A percentile compares a stretch with the other conserved stretches of the same genome.
Evolutionary conservation across 345 rosid species (phyloP).

Genomic region (Anastatica hierochuntica): DNA sequence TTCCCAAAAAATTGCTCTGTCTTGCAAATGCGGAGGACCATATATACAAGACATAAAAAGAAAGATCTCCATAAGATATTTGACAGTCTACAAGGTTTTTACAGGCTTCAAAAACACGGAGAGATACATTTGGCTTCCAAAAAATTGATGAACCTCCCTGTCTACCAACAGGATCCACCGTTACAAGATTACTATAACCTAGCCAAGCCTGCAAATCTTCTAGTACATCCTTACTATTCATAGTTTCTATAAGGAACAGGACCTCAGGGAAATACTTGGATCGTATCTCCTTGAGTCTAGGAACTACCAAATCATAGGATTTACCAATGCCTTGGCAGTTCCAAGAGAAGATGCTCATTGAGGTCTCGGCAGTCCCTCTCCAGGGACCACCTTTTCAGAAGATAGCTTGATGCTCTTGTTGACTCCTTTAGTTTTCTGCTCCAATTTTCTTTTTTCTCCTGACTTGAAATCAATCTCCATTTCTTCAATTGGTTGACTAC

Average conservation of each 20-base stretch:
- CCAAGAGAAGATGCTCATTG: not conserved
- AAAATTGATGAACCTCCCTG: not conserved
- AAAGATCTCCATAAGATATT: not conserved
- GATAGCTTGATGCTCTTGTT: no score
- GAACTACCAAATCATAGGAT: not conserved
- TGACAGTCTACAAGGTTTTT: not conserved
- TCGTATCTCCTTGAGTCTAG: not conserved
- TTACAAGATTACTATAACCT: not conserved
- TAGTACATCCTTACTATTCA: not conserved
- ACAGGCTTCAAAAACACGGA: no score
- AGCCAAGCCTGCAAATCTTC: not conserved
- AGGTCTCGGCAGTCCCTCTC: not conserved
- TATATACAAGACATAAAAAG: no score
- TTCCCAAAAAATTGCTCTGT: no score
- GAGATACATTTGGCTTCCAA: not conserved
- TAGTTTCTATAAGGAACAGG: not conserved
- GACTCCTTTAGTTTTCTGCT: no score
- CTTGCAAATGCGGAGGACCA: no score
- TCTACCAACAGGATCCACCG: not conserved
- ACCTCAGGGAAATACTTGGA: not conserved
- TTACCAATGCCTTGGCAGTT: not conserved
- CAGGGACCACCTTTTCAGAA: not conserved
- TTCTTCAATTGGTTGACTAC: no score
- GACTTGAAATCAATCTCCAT: no score
- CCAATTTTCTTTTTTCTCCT: no score